These are phyloP conservation scores for Phytopythium cucurbitacearum DNA, from an alignment of 352 stramenopile species.

Conservation along the genomic window DNA sequence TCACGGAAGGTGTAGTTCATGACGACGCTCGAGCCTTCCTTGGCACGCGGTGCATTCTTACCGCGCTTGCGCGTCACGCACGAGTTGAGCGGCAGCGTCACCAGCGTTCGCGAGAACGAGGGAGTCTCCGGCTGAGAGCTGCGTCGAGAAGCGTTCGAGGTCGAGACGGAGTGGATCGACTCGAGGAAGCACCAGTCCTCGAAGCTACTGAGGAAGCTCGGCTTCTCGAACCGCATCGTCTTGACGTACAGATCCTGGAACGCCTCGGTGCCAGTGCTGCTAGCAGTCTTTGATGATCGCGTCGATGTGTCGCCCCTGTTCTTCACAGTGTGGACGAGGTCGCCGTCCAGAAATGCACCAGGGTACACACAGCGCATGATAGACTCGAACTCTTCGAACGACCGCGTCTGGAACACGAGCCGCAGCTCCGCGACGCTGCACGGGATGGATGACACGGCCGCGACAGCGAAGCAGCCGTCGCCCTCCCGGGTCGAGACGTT, in stretches of 20 bases:
- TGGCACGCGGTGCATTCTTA: conserved; percentile 6
- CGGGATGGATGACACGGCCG: conserved; percentile 24
- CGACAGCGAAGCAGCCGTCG: conserved; percentile 22
- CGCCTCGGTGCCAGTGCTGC: not conserved
- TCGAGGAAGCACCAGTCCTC: conserved; percentile 45
- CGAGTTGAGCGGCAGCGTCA: conserved; percentile 2
- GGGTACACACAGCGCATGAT: conserved; percentile 33
- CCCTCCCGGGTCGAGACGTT: conserved; percentile 14
- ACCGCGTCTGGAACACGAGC: conserved; percentile 24
- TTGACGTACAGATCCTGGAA: conserved; percentile 25
- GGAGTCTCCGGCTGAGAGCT: conserved; percentile 2
- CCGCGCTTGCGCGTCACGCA: conserved; percentile 11
- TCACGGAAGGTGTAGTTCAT: conserved; percentile 44
- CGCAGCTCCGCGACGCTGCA: conserved; percentile 37
- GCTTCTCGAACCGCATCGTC: conserved; percentile 29
- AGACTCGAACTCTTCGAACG: conserved; percentile 21
- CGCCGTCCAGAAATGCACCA: conserved; percentile 26
- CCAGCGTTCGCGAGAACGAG: conserved; percentile 1
- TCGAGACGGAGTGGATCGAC: conserved; percentile 15
- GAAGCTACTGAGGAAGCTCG: conserved; percentile 28
- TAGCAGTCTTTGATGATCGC: conserved; percentile 1
- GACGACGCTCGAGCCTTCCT: conserved; percentile 32
- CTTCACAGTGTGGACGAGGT: conserved; percentile 26
- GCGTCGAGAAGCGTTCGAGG: not conserved
- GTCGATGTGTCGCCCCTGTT: too few species aligned